Conservation (phyloP, 108 stramenopile genomes). For the Pseudonitzschia pungens region DNA sequence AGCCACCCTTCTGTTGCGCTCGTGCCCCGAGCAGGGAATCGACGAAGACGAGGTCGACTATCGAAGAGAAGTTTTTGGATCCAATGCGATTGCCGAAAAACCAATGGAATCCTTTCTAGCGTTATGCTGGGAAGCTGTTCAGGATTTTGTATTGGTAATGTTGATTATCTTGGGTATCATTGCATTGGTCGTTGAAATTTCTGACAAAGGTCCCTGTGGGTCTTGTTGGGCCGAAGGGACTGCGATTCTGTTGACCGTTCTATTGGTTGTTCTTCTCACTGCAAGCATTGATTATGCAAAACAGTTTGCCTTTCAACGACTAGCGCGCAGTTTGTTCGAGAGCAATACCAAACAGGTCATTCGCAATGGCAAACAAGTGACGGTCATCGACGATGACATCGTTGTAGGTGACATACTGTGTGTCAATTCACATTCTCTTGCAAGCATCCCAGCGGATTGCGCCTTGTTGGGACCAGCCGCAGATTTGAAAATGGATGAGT, state of each 20-base stretch:
- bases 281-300: slow-evolving; percentile 93
- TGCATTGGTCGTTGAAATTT: slow-evolving; percentile 76
- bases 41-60: slow-evolving; percentile 60
- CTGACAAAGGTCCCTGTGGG: slow-evolving; percentile 37
- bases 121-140: slow-evolving; percentile 90
- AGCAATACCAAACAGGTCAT: slow-evolving; percentile 87
- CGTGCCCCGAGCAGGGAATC: slow-evolving; percentile 69
- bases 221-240: slow-evolving; percentile 93
- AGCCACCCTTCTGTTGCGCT: slow-evolving; percentile 59
- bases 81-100: slow-evolving; percentile 71
- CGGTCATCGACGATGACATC: slow-evolving; percentile 82
- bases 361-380: slow-evolving; percentile 75
- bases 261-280: slow-evolving; percentile 89
- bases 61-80: slow-evolving; percentile 65
- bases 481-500: slow-evolving; percentile 91
- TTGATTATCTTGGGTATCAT: slow-evolving; percentile 88
- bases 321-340: slow-evolving; percentile 70
- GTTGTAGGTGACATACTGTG: slow-evolving; percentile 97
- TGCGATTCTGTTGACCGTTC: slow-evolving; percentile 89
- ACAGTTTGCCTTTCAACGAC: slow-evolving; percentile 91
- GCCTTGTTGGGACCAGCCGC: slow-evolving; percentile 84
- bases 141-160: slow-evolving; percentile 92
- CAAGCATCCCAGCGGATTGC: slow-evolving; percentile 93
- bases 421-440: slow-evolving; percentile 84
- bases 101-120: slow-evolving; percentile 73